Base-by-base conservation (phyloP, 495 filamentous ascomycete genomes). In the Penicillium parvum region DNA sequence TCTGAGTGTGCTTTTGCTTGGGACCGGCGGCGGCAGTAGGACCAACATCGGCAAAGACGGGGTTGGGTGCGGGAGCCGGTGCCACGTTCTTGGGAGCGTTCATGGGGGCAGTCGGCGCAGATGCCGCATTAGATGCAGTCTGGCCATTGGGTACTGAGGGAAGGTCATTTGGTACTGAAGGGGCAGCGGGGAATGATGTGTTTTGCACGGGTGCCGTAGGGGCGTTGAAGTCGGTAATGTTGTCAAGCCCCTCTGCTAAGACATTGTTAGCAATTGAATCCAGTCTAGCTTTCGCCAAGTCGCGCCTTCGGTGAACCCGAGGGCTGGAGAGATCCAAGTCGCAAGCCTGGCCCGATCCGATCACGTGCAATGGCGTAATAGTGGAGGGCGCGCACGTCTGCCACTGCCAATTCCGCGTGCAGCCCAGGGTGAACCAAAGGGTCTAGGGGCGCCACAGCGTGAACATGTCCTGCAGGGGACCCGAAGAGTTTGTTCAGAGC, bases 291-390 rank as follows among this genome's bases (percentile, higher is more conserved):
- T 47, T 26, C 25, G 40, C 43, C 36, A 21, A 22, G 42, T 53
- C 40, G 34, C 37, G 17, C 9, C 23, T 23, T 47, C 40, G 37
- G 30, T 50, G 12, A 45, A 27, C 25, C 41, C 39, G 40, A 41
- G 39, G 45, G 30, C 32, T 43, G 32, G 28, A 32, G 14, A 32
- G n/a, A 28, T 39, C 15, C 9, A 15, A 16, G n/a, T 37, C 9
- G 14, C 7, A 30, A 16, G 30, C 28, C 29, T 10, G 12, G 7
- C 16, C 11, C 10, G 35, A 17, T 14, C 16, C 20, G 22, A 50
- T 72, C 66, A 72, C 68, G 68, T 72, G 66, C 38, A 55, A 66
- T 72, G 55, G 60, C 65, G 65, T 57, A 55, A 72, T 64, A 57
- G 42, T 32, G 55, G 53, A 39, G 46, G 34, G 22, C 5, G 35